Conservation (phyloP, 164 flowering plant species). For the Saururus chinensis region DNA sequence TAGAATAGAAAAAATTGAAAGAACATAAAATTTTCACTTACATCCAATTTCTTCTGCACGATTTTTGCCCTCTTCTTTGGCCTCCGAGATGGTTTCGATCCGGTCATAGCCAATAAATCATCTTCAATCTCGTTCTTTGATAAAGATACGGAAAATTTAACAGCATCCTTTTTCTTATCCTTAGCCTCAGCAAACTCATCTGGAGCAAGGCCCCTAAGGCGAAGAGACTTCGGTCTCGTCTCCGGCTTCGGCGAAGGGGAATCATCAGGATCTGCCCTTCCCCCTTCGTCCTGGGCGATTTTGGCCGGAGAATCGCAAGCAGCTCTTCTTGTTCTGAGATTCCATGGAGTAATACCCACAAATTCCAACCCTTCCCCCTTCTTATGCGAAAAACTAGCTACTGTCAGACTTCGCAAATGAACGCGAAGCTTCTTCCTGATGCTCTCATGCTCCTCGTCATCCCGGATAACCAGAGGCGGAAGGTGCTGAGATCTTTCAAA, state of each 20-base stretch:
- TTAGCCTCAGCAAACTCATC: not conserved
- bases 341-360: constrained; percentile 38
- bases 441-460: constrained; percentile 40
- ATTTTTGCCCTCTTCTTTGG: constrained; percentile 43
- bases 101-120: constrained; percentile 40
- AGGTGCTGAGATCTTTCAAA: constrained; percentile 1
- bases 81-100: constrained; percentile 37
- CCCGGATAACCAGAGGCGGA: not conserved
- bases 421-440: constrained; percentile 39
- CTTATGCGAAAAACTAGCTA: constrained; percentile 6
- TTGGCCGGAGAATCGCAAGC: constrained; percentile 26
- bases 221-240: constrained; percentile 13
- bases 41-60: constrained; percentile 45
- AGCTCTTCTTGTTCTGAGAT: constrained; percentile 54
- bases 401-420: constrained; percentile 43
- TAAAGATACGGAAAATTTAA: constrained; percentile 17
- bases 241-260: constrained; percentile 17
- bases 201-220: constrained; percentile 1
- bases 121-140: constrained; percentile 46
- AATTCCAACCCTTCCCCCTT: constrained; percentile 5
- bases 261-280: constrained; percentile 1
- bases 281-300: constrained; percentile 8
- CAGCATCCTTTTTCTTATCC: not conserved
- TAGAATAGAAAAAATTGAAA: not conserved
- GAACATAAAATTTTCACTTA: constrained; percentile 13